phyloP scores from a whole-genome alignment of 768 basidiomycete genomes.

The Hericium alpestre region DNA sequence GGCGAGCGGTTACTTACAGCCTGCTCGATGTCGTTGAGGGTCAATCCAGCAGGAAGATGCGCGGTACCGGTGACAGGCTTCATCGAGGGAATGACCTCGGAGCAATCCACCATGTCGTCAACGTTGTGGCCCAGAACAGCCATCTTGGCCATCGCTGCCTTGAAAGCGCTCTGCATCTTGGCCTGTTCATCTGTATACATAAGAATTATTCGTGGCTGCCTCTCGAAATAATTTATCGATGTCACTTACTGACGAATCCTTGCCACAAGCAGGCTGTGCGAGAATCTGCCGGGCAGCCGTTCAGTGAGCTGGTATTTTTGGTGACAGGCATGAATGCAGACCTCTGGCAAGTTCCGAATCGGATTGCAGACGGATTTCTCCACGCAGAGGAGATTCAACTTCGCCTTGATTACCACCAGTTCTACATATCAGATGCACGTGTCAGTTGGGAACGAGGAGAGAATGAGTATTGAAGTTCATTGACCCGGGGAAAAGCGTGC shows the following conservation, averaged over 20 bases:
- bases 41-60: not conserved
- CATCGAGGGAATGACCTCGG: slow-evolving; percentile 3
- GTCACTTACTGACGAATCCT: slow-evolving; percentile 4
- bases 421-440: not conserved
- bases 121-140: slow-evolving; percentile 20
- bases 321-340: too few relatives aligned
- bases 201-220: not conserved
- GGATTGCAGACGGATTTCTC: slow-evolving; percentile 26
- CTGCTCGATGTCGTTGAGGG: not conserved
- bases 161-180: slow-evolving; percentile 17
- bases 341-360: slow-evolving; percentile 21
- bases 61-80: not conserved
- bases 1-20: not conserved
- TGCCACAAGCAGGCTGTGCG: slow-evolving; percentile 27
- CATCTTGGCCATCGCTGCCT: slow-evolving; percentile 20
- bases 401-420: slow-evolving; percentile 20
- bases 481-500: not conserved
- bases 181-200: slow-evolving; percentile 18
- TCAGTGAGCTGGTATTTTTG: too few relatives aligned
- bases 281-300: slow-evolving; percentile 12
- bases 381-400: slow-evolving; percentile 19
- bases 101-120: slow-evolving; percentile 12
- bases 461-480: not conserved
- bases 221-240: not conserved
- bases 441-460: not conserved